These are phyloP conservation scores for Beauveria brongniartii DNA, from an alignment of 2,329 filamentous ascomycete species.

Conservation along the genomic window DNA sequence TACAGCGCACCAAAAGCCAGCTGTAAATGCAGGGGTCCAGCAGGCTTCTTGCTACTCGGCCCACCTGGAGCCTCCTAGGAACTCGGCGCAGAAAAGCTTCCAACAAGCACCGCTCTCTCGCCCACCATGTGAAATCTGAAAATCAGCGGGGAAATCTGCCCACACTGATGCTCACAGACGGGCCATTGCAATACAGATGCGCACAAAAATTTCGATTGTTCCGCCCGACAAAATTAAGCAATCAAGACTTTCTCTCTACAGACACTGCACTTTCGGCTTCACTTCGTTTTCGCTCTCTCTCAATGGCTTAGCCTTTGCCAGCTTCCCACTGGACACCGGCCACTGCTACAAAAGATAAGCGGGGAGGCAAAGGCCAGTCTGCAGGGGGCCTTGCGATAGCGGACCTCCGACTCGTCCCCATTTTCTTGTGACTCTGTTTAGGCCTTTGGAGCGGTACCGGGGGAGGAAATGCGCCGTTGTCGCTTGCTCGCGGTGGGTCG, in stretches of 20 bases:
- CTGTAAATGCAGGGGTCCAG: neutral
- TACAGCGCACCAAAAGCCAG: neutral
- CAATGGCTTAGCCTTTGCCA: neutral
- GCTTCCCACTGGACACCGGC: neutral
- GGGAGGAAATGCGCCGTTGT: neutral
- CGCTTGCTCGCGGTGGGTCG: neutral
- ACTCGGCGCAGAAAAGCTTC: neutral
- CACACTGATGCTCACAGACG: neutral
- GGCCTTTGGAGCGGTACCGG: slow-evolving; percentile 8
- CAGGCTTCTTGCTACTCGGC: neutral
- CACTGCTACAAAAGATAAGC: neutral
- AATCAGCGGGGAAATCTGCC: slow-evolving; percentile 2
- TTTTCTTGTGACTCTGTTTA: slow-evolving; percentile 1
- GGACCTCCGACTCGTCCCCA: neutral
- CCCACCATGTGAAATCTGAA: slow-evolving; percentile 1
- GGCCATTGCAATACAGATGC: neutral
- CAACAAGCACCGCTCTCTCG: neutral
- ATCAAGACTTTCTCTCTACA: too few relatives aligned
- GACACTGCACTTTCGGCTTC: too few relatives aligned
- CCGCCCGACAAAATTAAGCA: too few relatives aligned
- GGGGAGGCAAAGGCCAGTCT: neutral
- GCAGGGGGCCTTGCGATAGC: slow-evolving; percentile 4
- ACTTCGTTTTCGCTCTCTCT: too few relatives aligned
- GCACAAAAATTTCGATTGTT: neutral
- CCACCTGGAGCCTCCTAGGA: slow-evolving; percentile 1